These are phyloP conservation scores for Uronychia binucleata DNA, from an alignment of 73 alveolate species.

Conservation along the genomic window DNA sequence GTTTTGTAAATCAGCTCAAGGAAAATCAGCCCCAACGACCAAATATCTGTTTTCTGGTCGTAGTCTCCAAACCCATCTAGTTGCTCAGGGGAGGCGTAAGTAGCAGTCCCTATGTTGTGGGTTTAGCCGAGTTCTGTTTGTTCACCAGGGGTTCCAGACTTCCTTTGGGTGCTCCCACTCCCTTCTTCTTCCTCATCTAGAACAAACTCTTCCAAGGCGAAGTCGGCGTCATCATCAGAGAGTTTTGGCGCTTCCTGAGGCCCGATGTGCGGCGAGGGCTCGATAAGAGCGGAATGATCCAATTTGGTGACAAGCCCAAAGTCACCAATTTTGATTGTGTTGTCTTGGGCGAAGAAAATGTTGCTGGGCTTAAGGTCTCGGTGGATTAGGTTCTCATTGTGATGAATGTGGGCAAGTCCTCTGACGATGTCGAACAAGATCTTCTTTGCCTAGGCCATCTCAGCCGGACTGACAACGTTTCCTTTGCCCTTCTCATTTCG, in stretches of 20 bases:
- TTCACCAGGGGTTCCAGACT: neutral
- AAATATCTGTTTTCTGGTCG: slow-evolving; percentile 26
- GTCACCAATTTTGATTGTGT: slow-evolving; percentile 91
- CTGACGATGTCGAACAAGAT: slow-evolving; percentile 80
- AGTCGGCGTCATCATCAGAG: neutral
- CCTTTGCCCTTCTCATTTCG: neutral
- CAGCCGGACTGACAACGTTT: neutral
- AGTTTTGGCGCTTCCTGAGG: neutral
- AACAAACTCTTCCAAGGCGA: neutral
- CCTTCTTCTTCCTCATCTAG: neutral
- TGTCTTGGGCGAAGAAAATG: slow-evolving; percentile 84
- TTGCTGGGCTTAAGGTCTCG: slow-evolving; percentile 97
- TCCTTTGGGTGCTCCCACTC: neutral
- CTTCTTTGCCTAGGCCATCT: neutral
- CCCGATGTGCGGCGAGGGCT: neutral
- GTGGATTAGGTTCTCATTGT: slow-evolving; percentile 79
- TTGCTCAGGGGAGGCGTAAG: slow-evolving; percentile 35
- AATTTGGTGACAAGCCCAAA: slow-evolving; percentile 82
- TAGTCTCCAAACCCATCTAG: neutral
- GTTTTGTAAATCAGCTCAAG: slow-evolving; percentile 12
- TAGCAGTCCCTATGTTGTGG: slow-evolving; percentile 8
- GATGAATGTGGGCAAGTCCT: slow-evolving; percentile 88
- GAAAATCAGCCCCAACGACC: slow-evolving; percentile 33
- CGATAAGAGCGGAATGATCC: neutral
- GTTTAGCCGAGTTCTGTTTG: no score